Percentiles rank a stretch among this genome's conserved stretches.
Evolutionary conservation across 2,329 filamentous ascomycete species (phyloP).

Genomic region (Aspergillus sp.): DNA sequence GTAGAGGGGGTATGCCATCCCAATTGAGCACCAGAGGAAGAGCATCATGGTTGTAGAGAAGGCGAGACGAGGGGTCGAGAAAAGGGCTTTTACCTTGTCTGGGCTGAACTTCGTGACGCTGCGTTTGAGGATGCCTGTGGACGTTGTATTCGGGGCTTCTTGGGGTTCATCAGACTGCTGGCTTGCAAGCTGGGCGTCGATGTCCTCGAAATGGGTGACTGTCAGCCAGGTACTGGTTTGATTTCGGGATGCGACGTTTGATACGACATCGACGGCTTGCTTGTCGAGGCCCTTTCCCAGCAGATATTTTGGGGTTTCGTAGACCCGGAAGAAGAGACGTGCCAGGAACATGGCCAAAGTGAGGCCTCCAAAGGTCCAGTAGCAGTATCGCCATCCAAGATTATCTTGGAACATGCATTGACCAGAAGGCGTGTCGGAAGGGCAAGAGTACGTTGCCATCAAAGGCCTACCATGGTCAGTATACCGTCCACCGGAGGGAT

Average conservation of each 20-base stretch:
- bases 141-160: too few relatives aligned
- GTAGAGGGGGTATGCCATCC: slow-evolving; percentile 64
- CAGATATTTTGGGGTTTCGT: slow-evolving; percentile 21
- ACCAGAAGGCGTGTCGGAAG: too few relatives aligned
- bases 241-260: slow-evolving; percentile 19
- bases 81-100: not conserved
- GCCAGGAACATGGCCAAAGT: slow-evolving; percentile 22
- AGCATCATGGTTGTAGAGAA: not conserved
- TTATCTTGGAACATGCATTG: too few relatives aligned
- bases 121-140: too few relatives aligned
- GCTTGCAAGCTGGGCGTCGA: slow-evolving; percentile 3
- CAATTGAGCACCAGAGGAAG: slow-evolving; percentile 45
- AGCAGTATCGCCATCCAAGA: slow-evolving; percentile 23
- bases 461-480: slow-evolving; percentile 17
- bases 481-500: too few relatives aligned
- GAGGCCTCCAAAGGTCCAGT: slow-evolving; percentile 24
- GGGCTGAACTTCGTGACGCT: too few relatives aligned
- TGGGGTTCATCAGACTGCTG: too few relatives aligned
- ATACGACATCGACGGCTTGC: slow-evolving; percentile 20
- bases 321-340: slow-evolving; percentile 17
- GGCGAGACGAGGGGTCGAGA: not conserved
- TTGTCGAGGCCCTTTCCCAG: slow-evolving; percentile 18
- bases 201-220: slow-evolving; percentile 17
- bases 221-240: slow-evolving; percentile 19
- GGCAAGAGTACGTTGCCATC: slow-evolving; percentile 20